Evolutionary conservation across 768 basidiomycete genomes (phyloP).

Genomic region (Collybiopsis luxurians): DNA sequence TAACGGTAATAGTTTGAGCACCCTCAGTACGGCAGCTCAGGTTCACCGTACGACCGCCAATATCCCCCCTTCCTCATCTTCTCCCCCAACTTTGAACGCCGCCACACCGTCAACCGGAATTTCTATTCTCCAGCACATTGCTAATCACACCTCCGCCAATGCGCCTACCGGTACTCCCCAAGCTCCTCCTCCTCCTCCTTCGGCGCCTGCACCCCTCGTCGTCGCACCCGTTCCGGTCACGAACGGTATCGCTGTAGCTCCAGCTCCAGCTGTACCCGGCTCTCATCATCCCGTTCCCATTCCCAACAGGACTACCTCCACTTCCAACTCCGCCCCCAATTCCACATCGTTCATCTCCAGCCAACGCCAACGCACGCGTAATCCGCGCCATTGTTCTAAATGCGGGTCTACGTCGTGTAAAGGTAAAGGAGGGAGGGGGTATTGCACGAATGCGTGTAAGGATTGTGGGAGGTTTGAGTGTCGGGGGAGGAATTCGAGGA

Average conservation of each 20-base stretch:
- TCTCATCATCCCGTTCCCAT: not conserved
- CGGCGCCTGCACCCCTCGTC: no score
- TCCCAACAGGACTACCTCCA: not conserved
- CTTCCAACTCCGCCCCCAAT: not conserved
- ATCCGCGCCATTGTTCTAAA: slow-evolving; percentile 76
- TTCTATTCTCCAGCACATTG: not conserved
- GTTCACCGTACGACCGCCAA: not conserved
- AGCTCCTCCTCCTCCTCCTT: not conserved
- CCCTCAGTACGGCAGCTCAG: no score
- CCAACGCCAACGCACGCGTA: slow-evolving; percentile 44
- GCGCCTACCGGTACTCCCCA: not conserved
- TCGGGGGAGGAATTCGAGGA: slow-evolving; percentile 71
- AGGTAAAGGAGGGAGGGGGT: slow-evolving; percentile 74
- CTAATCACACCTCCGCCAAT: not conserved
- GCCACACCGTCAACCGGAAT: not conserved
- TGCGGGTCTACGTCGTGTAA: slow-evolving; percentile 81
- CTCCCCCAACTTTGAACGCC: not conserved
- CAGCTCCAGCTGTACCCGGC: no score
- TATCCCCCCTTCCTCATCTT: not conserved
- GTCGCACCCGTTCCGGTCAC: no score
- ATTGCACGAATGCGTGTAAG: slow-evolving; percentile 73
- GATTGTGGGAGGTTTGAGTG: slow-evolving; percentile 84
- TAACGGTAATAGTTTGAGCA: no score
- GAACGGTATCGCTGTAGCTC: no score
- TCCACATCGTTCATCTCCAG: slow-evolving; percentile 18